phyloP scores from a whole-genome alignment of 208 protist species.

The Crithidia acanthocephali region DNA sequence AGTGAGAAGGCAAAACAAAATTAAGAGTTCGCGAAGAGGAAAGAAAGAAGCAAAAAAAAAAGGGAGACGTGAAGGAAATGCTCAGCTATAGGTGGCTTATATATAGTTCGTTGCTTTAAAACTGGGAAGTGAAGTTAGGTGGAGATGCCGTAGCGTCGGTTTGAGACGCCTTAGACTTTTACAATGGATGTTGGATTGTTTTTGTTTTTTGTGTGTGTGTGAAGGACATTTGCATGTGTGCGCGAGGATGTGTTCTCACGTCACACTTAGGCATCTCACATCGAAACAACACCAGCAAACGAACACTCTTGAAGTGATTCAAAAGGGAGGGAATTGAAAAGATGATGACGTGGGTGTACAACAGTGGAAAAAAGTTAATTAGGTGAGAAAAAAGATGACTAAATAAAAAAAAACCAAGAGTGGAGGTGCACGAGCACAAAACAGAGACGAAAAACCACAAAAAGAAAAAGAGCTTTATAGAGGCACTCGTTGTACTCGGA shows the following conservation, averaged over 20 bases:
- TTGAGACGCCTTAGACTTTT: neutral
- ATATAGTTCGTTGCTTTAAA: neutral
- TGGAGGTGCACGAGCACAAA: neutral
- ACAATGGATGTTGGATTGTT: neutral
- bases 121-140: neutral
- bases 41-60: slow-evolving; percentile 18
- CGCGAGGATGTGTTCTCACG: slow-evolving; percentile 5
- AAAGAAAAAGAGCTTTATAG: neutral
- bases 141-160: neutral
- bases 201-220: slow-evolving; percentile 5
- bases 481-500: neutral
- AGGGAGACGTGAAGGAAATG: neutral
- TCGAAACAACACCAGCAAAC: slow-evolving; percentile 1
- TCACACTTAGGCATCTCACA: neutral
- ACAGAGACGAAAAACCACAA: slow-evolving; percentile 12
- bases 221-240: neutral
- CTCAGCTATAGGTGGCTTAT: neutral
- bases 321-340: slow-evolving; percentile 19
- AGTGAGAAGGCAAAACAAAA: neutral
- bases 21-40: neutral
- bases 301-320: neutral
- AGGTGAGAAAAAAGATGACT: neutral
- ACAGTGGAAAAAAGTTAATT: slow-evolving; percentile 6
- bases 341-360: neutral
- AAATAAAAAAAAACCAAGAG: slow-evolving; percentile 11